phyloP scores from a whole-genome alignment of 2,329 filamentous ascomycete genomes.

The Diaporthe helianthi region DNA sequence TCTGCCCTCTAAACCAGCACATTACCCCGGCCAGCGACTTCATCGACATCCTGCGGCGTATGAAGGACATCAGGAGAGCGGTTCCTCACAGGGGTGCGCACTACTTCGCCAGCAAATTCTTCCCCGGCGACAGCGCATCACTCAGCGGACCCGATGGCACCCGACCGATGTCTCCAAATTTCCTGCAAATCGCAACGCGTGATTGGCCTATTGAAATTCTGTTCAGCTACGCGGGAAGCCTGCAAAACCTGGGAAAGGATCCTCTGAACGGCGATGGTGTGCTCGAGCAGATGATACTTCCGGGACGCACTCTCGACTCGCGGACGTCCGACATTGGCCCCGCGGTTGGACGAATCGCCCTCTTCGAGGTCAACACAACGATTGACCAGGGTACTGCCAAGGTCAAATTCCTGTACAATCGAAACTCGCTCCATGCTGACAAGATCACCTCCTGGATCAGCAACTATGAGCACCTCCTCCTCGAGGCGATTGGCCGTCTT shows the following conservation, averaged over 20 bases:
- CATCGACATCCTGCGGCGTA: slow-evolving; percentile 56
- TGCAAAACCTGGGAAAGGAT: slow-evolving; percentile 55
- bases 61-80: slow-evolving; percentile 59
- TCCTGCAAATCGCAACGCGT: slow-evolving; percentile 36
- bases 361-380: slow-evolving; percentile 59
- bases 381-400: slow-evolving; percentile 54
- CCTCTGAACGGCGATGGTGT: slow-evolving; percentile 48
- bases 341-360: slow-evolving; percentile 54
- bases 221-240: slow-evolving; percentile 61
- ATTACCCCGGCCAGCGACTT: slow-evolving; percentile 55
- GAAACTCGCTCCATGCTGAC: slow-evolving; percentile 49
- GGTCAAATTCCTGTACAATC: slow-evolving; percentile 55
- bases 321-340: slow-evolving; percentile 53
- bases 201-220: slow-evolving; percentile 64
- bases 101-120: slow-evolving; percentile 45
- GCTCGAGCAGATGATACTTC: slow-evolving; percentile 54
- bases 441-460: slow-evolving; percentile 55
- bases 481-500: slow-evolving; percentile 52
- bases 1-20: slow-evolving; percentile 58
- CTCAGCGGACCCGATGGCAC: neutral
- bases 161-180: slow-evolving; percentile 25
- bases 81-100: slow-evolving; percentile 41
- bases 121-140: slow-evolving; percentile 42
- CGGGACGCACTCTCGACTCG: slow-evolving; percentile 48
- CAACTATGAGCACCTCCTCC: slow-evolving; percentile 53